phyloP scores from a whole-genome alignment of 2,329 filamentous ascomycete species.

The Myriosclerotinia curreyana region DNA sequence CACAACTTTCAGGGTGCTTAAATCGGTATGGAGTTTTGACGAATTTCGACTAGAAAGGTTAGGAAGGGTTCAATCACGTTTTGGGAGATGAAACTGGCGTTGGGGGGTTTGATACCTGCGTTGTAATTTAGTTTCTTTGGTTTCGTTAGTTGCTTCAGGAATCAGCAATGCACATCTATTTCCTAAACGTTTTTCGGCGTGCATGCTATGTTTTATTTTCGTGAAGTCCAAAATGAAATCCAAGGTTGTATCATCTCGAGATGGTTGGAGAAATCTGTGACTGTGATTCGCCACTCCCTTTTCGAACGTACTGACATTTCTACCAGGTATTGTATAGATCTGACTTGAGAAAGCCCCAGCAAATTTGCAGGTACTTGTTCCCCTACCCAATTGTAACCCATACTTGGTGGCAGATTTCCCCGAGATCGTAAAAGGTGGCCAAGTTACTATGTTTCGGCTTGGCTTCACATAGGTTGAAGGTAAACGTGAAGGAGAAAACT shows the following conservation, averaged over 20 bases:
- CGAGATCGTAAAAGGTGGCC: background rate
- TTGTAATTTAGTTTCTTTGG: background rate
- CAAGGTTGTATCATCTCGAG: no score
- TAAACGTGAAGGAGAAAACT: background rate
- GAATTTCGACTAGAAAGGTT: background rate
- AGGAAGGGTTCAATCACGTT: background rate
- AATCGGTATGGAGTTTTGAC: background rate
- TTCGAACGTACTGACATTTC: background rate
- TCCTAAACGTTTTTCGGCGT: background rate
- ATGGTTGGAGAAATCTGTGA: background rate
- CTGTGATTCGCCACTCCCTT: background rate
- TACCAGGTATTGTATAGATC: background rate
- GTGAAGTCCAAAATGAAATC: background rate
- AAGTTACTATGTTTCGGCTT: background rate
- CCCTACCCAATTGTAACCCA: background rate
- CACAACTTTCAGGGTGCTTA: background rate
- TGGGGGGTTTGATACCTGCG: background rate
- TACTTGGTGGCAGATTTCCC: background rate
- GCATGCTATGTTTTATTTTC: background rate
- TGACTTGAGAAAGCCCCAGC: background rate
- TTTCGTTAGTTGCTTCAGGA: background rate
- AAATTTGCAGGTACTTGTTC: background rate
- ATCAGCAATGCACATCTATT: background rate
- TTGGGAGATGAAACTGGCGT: background rate
- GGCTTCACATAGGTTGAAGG: background rate